A percentile compares a stretch with the other conserved stretches of the same genome.
These are phyloP conservation scores for Arctostaphylos glauca DNA, from an alignment of 148 eudicot species.

Conservation along the genomic window DNA sequence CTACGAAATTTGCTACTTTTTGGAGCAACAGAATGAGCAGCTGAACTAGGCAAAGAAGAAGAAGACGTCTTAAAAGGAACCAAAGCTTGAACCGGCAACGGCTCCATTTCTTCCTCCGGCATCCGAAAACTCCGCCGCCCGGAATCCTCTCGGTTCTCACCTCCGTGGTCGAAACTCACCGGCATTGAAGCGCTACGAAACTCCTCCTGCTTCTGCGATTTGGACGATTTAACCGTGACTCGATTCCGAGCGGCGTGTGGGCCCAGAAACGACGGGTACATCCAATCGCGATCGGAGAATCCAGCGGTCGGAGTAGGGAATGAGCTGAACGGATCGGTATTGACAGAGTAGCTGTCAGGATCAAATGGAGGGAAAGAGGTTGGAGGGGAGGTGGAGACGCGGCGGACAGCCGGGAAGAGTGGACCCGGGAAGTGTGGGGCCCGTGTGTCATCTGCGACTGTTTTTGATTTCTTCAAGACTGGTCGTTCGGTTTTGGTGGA, in stretches of 20 bases:
- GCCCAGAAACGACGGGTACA: slow-evolving; percentile 53
- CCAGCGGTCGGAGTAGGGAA: slow-evolving; percentile 7
- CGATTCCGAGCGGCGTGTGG: slow-evolving; percentile 39
- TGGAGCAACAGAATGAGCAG: slow-evolving; percentile 12
- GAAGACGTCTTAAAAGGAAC: slow-evolving; percentile 13
- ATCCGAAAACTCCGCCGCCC: background rate
- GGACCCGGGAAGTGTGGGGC: slow-evolving; percentile 40
- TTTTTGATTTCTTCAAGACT: slow-evolving; percentile 40
- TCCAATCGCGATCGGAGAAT: slow-evolving; percentile 47
- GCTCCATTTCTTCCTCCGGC: slow-evolving; percentile 30
- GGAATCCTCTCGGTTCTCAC: background rate
- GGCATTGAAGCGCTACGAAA: slow-evolving; percentile 29
- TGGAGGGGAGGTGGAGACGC: slow-evolving; percentile 27
- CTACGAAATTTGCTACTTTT: slow-evolving; percentile 13
- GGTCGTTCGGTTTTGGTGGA: slow-evolving; percentile 27
- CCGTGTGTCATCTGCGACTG: slow-evolving; percentile 21
- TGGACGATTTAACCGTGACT: slow-evolving; percentile 31
- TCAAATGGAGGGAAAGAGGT: slow-evolving; percentile 16
- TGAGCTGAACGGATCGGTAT: background rate
- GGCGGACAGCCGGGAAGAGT: slow-evolving; percentile 43
- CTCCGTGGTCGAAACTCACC: slow-evolving; percentile 8
- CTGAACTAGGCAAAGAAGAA: slow-evolving; percentile 3
- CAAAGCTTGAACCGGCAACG: slow-evolving; percentile 29
- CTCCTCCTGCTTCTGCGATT: slow-evolving; percentile 18
- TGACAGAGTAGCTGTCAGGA: slow-evolving; percentile 8